Conservation (phyloP, 2,329 filamentous ascomycete genomes). For the Neonectria neomacrospora region DNA sequence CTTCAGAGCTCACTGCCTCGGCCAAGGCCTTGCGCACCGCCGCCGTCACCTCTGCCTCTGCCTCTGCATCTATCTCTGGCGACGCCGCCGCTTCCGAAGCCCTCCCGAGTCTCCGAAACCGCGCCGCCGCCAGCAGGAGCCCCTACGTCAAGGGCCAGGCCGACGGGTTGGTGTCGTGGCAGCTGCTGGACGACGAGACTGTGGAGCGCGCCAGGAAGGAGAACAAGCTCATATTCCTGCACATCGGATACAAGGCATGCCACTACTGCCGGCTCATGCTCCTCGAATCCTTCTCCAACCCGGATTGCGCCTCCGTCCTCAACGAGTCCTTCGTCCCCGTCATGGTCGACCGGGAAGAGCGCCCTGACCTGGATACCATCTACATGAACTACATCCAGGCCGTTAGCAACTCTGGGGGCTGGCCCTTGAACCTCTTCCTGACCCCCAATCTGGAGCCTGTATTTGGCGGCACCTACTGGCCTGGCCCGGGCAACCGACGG, state of each 20-base stretch:
- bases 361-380: constrained; percentile 92
- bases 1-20: constrained; percentile 53
- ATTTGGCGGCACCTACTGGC: constrained; percentile 97
- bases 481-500: constrained; percentile 74
- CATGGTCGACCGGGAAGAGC: constrained; percentile 92
- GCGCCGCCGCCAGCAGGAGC: constrained; percentile 54
- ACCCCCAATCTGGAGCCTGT: constrained; percentile 93
- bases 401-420: constrained; percentile 88
- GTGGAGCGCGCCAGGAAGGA: constrained; percentile 80
- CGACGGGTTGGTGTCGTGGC: constrained; percentile 89
- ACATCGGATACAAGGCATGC: constrained; percentile 94
- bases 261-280: constrained; percentile 96
- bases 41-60: constrained; percentile 34
- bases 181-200: constrained; percentile 83
- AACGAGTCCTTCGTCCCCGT: constrained; percentile 92
- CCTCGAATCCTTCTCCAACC: constrained; percentile 88
- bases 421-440: constrained; percentile 96
- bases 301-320: constrained; percentile 81
- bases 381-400: constrained; percentile 99
- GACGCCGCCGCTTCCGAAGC: constrained; percentile 35
- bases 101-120: constrained; percentile 49
- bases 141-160: constrained; percentile 77
- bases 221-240: constrained; percentile 91
- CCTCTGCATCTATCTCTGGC: constrained; percentile 23
- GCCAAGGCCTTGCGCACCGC: constrained; percentile 48